Evolutionary conservation across 2,329 filamentous ascomycete species (phyloP).

Genomic region (Xylaria sp.): DNA sequence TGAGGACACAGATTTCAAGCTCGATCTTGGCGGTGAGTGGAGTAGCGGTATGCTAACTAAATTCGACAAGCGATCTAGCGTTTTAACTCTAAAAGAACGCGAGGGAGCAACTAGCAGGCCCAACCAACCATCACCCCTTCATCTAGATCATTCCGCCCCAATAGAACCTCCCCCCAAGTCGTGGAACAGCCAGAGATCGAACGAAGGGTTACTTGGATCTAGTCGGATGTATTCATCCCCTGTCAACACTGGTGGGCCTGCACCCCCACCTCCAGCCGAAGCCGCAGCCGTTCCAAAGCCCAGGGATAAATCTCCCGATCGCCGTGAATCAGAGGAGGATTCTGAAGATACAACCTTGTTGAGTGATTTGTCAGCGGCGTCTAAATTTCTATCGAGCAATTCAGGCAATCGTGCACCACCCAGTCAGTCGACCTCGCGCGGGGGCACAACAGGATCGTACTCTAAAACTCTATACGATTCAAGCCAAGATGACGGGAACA

Average conservation of each 20-base stretch:
- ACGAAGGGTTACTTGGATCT: constrained; percentile 59
- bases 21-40: constrained; percentile 69
- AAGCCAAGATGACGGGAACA: constrained; percentile 62
- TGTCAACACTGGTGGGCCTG: constrained; percentile 50
- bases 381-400: constrained; percentile 55
- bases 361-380: constrained; percentile 63
- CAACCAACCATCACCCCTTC: constrained; percentile 60
- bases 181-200: constrained; percentile 63
- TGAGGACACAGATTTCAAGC: constrained; percentile 57
- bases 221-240: constrained; percentile 52
- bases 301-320: constrained; percentile 45
- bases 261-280: constrained; percentile 46
- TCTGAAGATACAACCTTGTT: constrained; percentile 66
- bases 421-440: constrained; percentile 43
- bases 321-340: constrained; percentile 52
- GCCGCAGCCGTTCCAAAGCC: constrained; percentile 40
- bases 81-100: constrained; percentile 58
- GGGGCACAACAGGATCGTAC: constrained; percentile 49
- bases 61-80: constrained; percentile 67
- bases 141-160: constrained; percentile 58
- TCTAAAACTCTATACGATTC: constrained; percentile 48
- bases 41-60: constrained; percentile 65
- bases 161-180: constrained; percentile 62
- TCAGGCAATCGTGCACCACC: constrained; percentile 27
- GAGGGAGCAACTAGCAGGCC: constrained; percentile 60